These are phyloP conservation scores for Irpex sp. DNA, from an alignment of 1,284 basidiomycete genomes.

Conservation along the genomic window DNA sequence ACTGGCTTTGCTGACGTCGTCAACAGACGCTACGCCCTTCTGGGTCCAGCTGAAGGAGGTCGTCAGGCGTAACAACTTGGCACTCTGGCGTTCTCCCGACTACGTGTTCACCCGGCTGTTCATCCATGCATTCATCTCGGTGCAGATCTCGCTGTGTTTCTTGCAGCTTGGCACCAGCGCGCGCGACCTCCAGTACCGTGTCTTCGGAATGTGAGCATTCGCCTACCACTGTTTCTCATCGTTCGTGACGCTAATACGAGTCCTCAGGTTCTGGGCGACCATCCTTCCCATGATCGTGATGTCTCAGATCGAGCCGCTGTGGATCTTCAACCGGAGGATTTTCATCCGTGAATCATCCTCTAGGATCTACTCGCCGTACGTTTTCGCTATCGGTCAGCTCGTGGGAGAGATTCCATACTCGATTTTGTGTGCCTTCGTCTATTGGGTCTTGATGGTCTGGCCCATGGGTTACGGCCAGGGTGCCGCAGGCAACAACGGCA, in stretches of 20 bases:
- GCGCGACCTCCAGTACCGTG: conserved; percentile 80
- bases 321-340: conserved; percentile 74
- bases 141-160: conserved; percentile 84
- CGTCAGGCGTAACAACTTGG: conserved; percentile 67
- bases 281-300: conserved; percentile 78
- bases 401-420: conserved; percentile 83
- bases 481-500: conserved; percentile 53
- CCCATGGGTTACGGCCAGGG: conserved; percentile 75
- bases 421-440: conserved; percentile 66
- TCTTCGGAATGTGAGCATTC: conserved; percentile 62
- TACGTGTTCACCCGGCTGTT: conserved; percentile 85
- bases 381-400: conserved; percentile 83
- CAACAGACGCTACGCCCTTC: conserved; percentile 72
- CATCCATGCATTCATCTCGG: conserved; percentile 71
- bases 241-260: conserved; percentile 18
- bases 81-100: conserved; percentile 82
- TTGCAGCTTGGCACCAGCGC: conserved; percentile 68
- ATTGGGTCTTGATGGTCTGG: conserved; percentile 78
- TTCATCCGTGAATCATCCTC: conserved; percentile 76
- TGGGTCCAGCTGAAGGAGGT: conserved; percentile 78
- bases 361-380: conserved; percentile 75
- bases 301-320: conserved; percentile 81
- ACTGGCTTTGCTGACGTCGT: too few species aligned
- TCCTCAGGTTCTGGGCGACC: conserved; percentile 59
- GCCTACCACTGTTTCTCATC: too few species aligned